Base-by-base conservation (phyloP, 768 basidiomycete genomes). In the Rickenella mellea region DNA sequence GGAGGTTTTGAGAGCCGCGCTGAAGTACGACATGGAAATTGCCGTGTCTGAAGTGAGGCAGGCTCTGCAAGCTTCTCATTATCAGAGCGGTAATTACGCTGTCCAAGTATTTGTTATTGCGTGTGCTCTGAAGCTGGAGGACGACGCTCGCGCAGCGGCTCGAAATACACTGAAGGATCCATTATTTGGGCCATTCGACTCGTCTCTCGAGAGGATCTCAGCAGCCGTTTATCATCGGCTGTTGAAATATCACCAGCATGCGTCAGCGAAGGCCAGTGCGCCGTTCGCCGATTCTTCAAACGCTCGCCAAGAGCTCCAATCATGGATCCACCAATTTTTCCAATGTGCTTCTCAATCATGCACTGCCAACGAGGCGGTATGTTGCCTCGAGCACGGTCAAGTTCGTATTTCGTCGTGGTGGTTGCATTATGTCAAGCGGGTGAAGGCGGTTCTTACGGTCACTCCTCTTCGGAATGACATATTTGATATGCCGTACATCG, bases 81-180 rank as follows among this genome's bases (percentile, higher is more conserved):
- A 78, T 54, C n/a, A n/a, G n/a, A 54, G 78, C 14, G 48, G 58
- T 26, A 50, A 60, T 10, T 64, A 64, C 10, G 76, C 84, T 7
- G 64, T 68, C 11, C 76, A 78, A 10, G 79, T 84, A 1, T 87
- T 79, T 49, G 80, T 82, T 20, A 74, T 84, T 30, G 81, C 84
- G 2, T 74, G 73, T 44, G 74, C 76, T 4, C 78, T 71, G 43
- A 76, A 78, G 15, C 58, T 86, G 11, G 73, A 78, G 35, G 70
- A 75, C 22, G 83, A 83, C 53, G 74, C 78, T 9, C 65, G 66
- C 44, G 52, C 74, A 33, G 80, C 83, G 5, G 81, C 83, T 14
- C 63, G 59, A 7, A 60, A 73, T 51, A 81, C 82, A 0, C 71
- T 84, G 10, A 51, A 55, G 37, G 67, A 74, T 43, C 54, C 84